Percentiles rank a stretch among this genome's conserved stretches.
Conservation (phyloP, 2,329 filamentous ascomycete genomes). For the Arthrobotrys entomopaga region DNA sequence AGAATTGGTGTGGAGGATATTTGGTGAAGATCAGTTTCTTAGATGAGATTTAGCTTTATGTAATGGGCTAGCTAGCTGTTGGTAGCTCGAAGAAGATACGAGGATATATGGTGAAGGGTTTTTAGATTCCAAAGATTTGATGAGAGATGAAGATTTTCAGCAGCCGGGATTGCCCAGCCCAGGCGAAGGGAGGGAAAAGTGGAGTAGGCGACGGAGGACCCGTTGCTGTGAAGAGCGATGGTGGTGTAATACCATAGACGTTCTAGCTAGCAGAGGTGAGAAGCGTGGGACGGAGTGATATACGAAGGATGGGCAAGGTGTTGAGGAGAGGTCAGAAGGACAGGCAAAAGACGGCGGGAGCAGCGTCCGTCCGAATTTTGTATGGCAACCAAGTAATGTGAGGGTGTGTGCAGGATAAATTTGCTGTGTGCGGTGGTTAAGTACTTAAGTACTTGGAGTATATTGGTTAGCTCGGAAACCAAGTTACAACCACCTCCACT, state of each 20-base stretch:
- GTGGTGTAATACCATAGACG: constrained; percentile 8
- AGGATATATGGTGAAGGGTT: neutral
- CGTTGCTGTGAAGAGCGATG: neutral
- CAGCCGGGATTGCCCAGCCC: constrained; percentile 38
- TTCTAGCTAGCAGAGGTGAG: constrained; percentile 4
- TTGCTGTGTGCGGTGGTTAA: constrained; percentile 3
- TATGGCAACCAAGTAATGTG: neutral
- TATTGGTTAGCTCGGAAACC: neutral
- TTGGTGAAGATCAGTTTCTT: constrained; percentile 34
- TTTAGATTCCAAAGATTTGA: constrained; percentile 13
- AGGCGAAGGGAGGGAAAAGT: constrained; percentile 17
- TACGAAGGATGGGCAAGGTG: neutral
- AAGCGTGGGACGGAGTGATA: constrained; percentile 3
- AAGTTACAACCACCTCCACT: neutral
- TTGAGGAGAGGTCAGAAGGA: neutral
- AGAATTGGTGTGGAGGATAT: neutral
- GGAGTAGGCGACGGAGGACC: neutral
- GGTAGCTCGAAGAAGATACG: constrained; percentile 11
- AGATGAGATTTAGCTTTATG: constrained; percentile 33
- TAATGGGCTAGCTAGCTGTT: constrained; percentile 9
- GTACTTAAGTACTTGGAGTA: too few relatives aligned
- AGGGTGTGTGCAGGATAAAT: neutral
- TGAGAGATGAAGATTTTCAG: constrained; percentile 17
- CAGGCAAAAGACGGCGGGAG: neutral
- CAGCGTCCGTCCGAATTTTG: neutral